Evolutionary conservation across 441 rosid species (phyloP).

Genomic region (Cnidoscolus chayamansa): DNA sequence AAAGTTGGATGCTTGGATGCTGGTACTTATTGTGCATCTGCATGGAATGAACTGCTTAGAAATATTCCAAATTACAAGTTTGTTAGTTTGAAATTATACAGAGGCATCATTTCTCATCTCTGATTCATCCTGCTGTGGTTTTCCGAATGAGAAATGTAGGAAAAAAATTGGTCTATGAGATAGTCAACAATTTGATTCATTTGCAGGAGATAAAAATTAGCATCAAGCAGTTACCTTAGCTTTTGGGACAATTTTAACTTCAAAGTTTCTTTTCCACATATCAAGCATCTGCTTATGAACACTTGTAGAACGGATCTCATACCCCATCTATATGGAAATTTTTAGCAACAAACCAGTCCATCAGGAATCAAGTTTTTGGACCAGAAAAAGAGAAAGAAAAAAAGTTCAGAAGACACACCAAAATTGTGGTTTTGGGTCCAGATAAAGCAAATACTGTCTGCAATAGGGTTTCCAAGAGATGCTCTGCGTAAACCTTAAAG

Average conservation of each 20-base stretch:
- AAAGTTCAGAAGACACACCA: conserved; percentile 39
- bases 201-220: not conserved
- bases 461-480: conserved; percentile 81
- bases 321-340: conserved; percentile 57
- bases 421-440: conserved; percentile 75
- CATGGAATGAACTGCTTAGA: conserved; percentile 12
- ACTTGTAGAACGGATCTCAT: conserved; percentile 80
- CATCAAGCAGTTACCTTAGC: conserved; percentile 47
- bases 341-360: conserved; percentile 14
- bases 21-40: conserved; percentile 86
- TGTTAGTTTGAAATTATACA: not conserved
- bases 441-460: conserved; percentile 65
- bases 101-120: conserved; percentile 3
- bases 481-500: conserved; percentile 83
- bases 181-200: not conserved
- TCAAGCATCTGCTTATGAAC: conserved; percentile 86
- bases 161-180: not conserved
- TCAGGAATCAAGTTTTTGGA: conserved; percentile 4
- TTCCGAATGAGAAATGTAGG: not conserved
- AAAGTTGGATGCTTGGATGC: conserved; percentile 87
- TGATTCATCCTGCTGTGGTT: not conserved
- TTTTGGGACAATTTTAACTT: conserved; percentile 69
- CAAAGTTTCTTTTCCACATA: conserved; percentile 71
- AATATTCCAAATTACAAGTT: not conserved
- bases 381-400: not conserved